These are phyloP conservation scores for Mycena rebaudengoi DNA, from an alignment of 768 basidiomycete species.

Conservation along the genomic window DNA sequence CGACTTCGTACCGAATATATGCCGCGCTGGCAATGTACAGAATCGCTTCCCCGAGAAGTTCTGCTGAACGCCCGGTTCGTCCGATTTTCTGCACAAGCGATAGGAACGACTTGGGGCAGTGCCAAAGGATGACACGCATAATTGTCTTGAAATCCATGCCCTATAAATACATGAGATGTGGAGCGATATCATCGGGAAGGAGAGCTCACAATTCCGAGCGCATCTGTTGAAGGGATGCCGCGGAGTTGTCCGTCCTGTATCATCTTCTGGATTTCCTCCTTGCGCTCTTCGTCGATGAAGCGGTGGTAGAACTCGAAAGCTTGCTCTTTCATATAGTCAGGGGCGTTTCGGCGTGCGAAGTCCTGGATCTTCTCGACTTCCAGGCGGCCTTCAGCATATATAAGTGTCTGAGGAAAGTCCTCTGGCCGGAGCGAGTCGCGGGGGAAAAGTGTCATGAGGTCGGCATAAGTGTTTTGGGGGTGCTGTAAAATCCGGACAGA, in stretches of 20 bases:
- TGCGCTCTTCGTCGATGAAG: neutral
- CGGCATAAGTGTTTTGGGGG: neutral
- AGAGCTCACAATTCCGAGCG: constrained; percentile 1
- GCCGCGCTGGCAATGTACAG: constrained; percentile 11
- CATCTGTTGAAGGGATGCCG: neutral
- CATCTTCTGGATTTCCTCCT: neutral
- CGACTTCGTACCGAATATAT: constrained; percentile 9
- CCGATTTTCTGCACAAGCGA: constrained; percentile 15
- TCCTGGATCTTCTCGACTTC: neutral
- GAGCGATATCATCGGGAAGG: neutral
- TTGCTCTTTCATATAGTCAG: neutral
- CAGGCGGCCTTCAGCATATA: constrained; percentile 1
- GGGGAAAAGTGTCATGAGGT: neutral
- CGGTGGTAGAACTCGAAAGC: constrained; percentile 11
- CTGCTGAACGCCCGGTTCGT: neutral
- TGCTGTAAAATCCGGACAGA: constrained; percentile 16
- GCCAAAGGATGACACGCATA: constrained; percentile 10
- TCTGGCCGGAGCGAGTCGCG: neutral
- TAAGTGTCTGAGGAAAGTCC: constrained; percentile 4
- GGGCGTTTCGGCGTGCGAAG: neutral
- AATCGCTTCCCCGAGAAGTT: constrained; percentile 6
- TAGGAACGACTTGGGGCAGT: neutral
- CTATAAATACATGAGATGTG: neutral
- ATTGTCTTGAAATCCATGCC: constrained; percentile 2
- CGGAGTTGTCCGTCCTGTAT: neutral